These are phyloP conservation scores for Solanum pennellii DNA, from an alignment of 257 asterid genomes.

Conservation along the genomic window DNA sequence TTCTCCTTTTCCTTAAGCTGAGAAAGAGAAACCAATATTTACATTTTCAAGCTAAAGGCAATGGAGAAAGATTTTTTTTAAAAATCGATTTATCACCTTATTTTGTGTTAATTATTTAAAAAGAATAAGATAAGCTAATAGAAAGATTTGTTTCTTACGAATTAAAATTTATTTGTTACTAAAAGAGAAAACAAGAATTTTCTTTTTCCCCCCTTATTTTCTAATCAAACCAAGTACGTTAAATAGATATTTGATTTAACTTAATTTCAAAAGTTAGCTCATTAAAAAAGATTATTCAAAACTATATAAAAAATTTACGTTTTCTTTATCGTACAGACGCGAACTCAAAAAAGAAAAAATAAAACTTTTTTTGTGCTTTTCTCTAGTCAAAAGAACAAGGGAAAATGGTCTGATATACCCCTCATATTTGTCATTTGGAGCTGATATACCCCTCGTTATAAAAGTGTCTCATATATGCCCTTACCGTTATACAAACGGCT, in stretches of 20 bases:
- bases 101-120: neutral
- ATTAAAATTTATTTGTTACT: neutral
- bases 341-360: too few species aligned
- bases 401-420: too few species aligned
- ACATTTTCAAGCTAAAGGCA: too few species aligned
- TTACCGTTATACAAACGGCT: too few species aligned
- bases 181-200: neutral
- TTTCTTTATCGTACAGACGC: too few species aligned
- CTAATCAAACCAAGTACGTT: neutral
- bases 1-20: neutral
- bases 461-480: too few species aligned
- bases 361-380: neutral
- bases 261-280: too few species aligned
- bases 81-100: neutral
- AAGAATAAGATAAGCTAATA: neutral
- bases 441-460: too few species aligned
- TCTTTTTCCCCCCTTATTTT: neutral
- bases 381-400: neutral
- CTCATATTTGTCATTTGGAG: too few species aligned
- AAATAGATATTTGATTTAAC: too few species aligned
- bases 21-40: neutral
- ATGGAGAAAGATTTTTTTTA: neutral
- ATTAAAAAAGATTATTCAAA: too few species aligned
- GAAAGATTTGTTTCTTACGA: neutral
- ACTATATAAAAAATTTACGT: rapidly evolving